Evolutionary conservation across 306 rosid genomes (phyloP), one percentile per base, ranked within the genome.

Genomic region (Hylodesmum podocarpum): DNA sequence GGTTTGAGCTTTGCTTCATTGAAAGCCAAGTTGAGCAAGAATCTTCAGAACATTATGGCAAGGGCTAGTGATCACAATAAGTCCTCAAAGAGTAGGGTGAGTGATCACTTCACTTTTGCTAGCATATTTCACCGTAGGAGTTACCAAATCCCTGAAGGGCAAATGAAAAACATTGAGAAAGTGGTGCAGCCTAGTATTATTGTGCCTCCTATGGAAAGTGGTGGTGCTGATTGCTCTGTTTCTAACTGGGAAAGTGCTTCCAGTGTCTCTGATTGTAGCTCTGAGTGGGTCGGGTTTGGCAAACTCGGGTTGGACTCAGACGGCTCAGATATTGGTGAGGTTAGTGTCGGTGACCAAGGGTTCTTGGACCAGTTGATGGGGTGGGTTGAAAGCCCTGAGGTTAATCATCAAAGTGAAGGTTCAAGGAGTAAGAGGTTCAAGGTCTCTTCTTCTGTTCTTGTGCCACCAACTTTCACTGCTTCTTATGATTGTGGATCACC

Each of bases 361-460:
- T 64, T 73, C 34, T 44, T 85, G 82, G 91, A 91, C 16, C 96
- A 77, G 75, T 18, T 88, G 49, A 75, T 84, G 84, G 93, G 93
- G 43, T 89, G 96, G 94, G 73, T 87, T 70, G 94, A 89, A 61
- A 71, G 83, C 75, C 88, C 69, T 63, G 29, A 63, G 34, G 69
- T 3, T 63, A 18, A 16, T 50, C 37, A 72, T 83, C 37, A 21
- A 53, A 19, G 28, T 46, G 79, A 83, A 50, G 88, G 85, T 43
- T 84, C 88, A 10, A 87, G 89, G 76, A 87, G 94, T 73, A 91
- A 94, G 84, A 87, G 98, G 90, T 86, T 91, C 51, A 94, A 89
- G 85, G 98, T 94, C 29, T 88, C 94, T 81, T 94, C 98, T 73
- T 90, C 98, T 31, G 91, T 94, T n/a, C 81, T 90, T 62, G 98